phyloP scores from a whole-genome alignment of 805 yeast species.

The Saccharomyces kudriavzevii region DNA sequence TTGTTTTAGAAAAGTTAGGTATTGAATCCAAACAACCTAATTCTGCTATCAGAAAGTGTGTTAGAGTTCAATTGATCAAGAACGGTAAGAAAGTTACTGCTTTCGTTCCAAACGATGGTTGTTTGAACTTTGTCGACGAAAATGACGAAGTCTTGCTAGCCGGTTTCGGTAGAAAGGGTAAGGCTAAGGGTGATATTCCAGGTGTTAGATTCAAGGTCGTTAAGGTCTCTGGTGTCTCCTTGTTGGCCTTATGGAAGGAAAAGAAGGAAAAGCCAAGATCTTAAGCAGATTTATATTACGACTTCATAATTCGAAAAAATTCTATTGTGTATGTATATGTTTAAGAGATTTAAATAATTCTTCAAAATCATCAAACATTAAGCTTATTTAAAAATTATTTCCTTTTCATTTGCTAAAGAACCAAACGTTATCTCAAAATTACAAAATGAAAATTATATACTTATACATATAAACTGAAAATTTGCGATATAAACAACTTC shows the following conservation, averaged over 20 bases:
- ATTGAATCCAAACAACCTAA: slow-evolving; percentile 99
- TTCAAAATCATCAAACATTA: not conserved
- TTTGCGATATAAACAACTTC: not conserved
- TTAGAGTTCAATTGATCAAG: slow-evolving; percentile 98
- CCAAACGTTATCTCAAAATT: not conserved
- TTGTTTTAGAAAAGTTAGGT: slow-evolving; percentile 96
- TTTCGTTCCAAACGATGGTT: slow-evolving; percentile 99
- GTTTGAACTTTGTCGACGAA: slow-evolving; percentile 97
- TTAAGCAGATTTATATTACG: slow-evolving; percentile 34
- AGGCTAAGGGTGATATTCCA: slow-evolving; percentile 99
- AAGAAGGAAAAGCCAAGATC: slow-evolving; percentile 99
- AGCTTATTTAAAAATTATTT: not conserved
- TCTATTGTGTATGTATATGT: not conserved
- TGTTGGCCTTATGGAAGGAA: slow-evolving; percentile 98
- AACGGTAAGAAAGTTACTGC: slow-evolving; percentile 99
- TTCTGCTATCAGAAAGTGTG: slow-evolving; percentile 99
- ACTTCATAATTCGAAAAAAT: not conserved
- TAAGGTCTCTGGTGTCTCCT: slow-evolving; percentile 98
- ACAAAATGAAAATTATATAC: not conserved
- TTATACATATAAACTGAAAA: not conserved
- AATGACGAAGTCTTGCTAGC: slow-evolving; percentile 97
- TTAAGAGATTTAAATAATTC: not conserved
- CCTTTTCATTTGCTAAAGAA: not conserved
- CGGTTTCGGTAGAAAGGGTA: slow-evolving; percentile 99
- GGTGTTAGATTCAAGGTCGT: slow-evolving; percentile 99